Percentiles rank a stretch among this genome's conserved stretches.
These are phyloP conservation scores for Starmerella gropengiesseri DNA, from an alignment of 805 yeast genomes.

Conservation along the genomic window DNA sequence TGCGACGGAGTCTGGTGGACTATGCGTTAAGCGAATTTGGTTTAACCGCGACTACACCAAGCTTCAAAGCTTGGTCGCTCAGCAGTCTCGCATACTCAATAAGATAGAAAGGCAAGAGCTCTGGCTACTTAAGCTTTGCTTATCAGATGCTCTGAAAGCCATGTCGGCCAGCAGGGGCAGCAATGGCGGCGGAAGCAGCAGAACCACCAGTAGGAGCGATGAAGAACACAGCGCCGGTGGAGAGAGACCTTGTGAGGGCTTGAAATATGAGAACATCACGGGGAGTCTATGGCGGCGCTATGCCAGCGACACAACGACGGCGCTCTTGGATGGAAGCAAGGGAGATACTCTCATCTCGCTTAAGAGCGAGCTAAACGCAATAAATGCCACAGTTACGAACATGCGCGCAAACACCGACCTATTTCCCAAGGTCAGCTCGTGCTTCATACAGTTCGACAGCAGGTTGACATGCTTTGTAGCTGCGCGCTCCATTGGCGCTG, in stretches of 20 bases:
- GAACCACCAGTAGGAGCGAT: too few species aligned
- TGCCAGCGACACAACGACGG: slow-evolving; percentile 42
- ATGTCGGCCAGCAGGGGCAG: too few species aligned
- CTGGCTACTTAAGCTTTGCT: slow-evolving; percentile 30
- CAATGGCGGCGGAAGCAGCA: too few species aligned
- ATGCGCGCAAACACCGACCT: slow-evolving; percentile 41
- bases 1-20: slow-evolving; percentile 27
- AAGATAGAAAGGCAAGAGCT: slow-evolving; percentile 36
- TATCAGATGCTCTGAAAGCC: slow-evolving; percentile 20
- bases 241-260: background rate
- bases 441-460: slow-evolving; percentile 52
- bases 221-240: too few species aligned
- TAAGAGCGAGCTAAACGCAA: slow-evolving; percentile 49
- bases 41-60: slow-evolving; percentile 39
- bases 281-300: slow-evolving; percentile 33
- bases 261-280: slow-evolving; percentile 13
- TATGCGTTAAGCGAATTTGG: slow-evolving; percentile 47
- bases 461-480: slow-evolving; percentile 52
- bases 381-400: slow-evolving; percentile 47
- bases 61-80: slow-evolving; percentile 30
- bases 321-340: slow-evolving; percentile 5
- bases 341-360: slow-evolving; percentile 43
- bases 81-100: slow-evolving; percentile 27
- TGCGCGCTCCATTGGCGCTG: slow-evolving; percentile 32
- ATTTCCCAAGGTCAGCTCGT: slow-evolving; percentile 26